These are phyloP conservation scores for Rhizopogon vulgaris DNA, from an alignment of 768 basidiomycete species.

Conservation along the genomic window DNA sequence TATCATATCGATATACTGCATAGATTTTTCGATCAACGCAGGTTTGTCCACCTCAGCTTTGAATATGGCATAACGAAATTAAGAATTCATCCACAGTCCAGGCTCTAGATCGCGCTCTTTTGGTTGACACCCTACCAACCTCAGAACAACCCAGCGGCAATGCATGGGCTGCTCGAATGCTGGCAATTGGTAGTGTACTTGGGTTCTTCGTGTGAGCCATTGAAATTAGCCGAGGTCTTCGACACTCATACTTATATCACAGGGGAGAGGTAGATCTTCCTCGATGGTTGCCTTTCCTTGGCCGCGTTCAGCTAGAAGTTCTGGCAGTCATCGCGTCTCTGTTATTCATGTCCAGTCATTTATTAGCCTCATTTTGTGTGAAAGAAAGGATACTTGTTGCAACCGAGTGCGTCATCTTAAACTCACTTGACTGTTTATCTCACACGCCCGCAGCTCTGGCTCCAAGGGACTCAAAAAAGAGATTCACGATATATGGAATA, in stretches of 20 bases:
- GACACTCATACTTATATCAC: neutral
- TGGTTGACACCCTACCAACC: conserved; percentile 80
- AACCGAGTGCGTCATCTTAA: conserved; percentile 19
- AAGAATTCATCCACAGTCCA: conserved; percentile 45
- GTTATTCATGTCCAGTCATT: conserved; percentile 61
- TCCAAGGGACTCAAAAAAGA: conserved; percentile 33
- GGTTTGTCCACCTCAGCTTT: conserved; percentile 22
- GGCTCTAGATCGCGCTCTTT: conserved; percentile 83
- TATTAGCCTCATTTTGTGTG: conserved; percentile 51
- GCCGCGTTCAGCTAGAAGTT: conserved; percentile 74
- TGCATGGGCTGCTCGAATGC: conserved; percentile 95
- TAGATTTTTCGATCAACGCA: conserved; percentile 62
- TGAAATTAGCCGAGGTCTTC: neutral
- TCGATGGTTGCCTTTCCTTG: conserved; percentile 63
- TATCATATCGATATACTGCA: conserved; percentile 58
- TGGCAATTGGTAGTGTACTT: conserved; percentile 76
- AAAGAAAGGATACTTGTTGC: conserved; percentile 70
- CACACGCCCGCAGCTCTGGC: conserved; percentile 5
- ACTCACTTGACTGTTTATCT: neutral
- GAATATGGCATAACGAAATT: neutral
- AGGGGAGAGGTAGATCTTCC: conserved; percentile 83
- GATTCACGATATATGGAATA: conserved; percentile 64
- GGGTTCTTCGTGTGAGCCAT: conserved; percentile 81
- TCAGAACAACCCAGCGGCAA: conserved; percentile 77
- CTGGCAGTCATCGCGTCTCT: conserved; percentile 70